Evolutionary conservation across 129 eudicot genomes (phyloP), one percentile per base, ranked within the genome.

Genomic region (Tagetes patula): DNA sequence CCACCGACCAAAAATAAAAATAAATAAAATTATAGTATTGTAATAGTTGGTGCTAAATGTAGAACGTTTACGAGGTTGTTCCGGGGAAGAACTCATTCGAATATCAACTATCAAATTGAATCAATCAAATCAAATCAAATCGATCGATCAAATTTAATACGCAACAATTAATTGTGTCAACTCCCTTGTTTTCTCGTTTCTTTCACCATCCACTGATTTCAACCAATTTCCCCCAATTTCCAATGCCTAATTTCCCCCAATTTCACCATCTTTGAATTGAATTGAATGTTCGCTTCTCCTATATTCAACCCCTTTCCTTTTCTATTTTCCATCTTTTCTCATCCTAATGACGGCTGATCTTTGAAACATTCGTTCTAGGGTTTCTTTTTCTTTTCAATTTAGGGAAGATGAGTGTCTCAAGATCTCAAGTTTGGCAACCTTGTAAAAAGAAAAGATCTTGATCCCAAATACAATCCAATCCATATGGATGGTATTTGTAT

Each of bases 391-490:
- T 0, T 69, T 64, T 73, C 0, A 63, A 73, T 27, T 53, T 39
- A 60, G 79, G 75, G 69, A 85, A 83, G 87, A 92, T 89, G 98
- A 83, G 82, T 82, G 86, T 89, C 2, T 76, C 82, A 33, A 92
- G 85, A 87, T 87, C 95, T 74, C 98, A 87, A 76, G 91, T 92
- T 40, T 92, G 98, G 98, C 98, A 92, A 66, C 98, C 98, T 64
- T 92, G 98, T 67, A 92, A 92, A 62, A 92, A 92, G 96, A 92
- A 92, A 91, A 82, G 96, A 48, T 75, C 32, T 62, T 86, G 75
- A 70, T 83, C 41, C n/a, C 27, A 43, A 45, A 63, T n/a, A 32
- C 60, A 9, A 47, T 34, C 63, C 8, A 43, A 13, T 14, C 42
- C 43, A 69, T 9, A 82, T 84, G 87, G 87, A 82, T 82, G 84